Percentiles rank a stretch among this genome's conserved stretches.
Conservation (phyloP, 2,329 filamentous ascomycete genomes). For the Septoria petroselini region DNA sequence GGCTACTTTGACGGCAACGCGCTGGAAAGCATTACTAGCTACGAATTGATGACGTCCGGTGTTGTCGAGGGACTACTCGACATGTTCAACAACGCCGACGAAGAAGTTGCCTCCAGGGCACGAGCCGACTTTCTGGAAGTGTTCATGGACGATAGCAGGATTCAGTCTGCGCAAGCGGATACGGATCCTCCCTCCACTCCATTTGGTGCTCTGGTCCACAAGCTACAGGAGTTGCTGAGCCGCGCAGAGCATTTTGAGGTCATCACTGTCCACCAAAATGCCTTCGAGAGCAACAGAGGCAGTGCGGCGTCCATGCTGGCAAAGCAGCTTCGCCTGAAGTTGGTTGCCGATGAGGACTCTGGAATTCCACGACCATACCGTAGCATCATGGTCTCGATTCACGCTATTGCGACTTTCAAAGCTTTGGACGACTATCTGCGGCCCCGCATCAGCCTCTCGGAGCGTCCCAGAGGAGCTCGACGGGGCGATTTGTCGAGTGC, state of each 20-base stretch:
- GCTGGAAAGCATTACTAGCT: conserved; percentile 89
- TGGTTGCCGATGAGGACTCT: conserved; percentile 85
- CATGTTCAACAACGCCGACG: conserved; percentile 71
- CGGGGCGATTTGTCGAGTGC: conserved; percentile 63
- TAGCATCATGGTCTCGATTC: conserved; percentile 97
- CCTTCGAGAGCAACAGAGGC: conserved; percentile 82
- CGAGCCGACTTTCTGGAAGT: conserved; percentile 83
- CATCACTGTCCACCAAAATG: conserved; percentile 88
- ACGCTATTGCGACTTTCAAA: conserved; percentile 97
- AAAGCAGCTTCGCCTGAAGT: conserved; percentile 85
- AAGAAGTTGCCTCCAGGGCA: conserved; percentile 55
- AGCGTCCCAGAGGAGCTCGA: conserved; percentile 61
- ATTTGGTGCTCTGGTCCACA: conserved; percentile 87
- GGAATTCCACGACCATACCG: conserved; percentile 83
- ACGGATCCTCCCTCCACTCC: conserved; percentile 72
- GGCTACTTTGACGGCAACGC: conserved; percentile 85
- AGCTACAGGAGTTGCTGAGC: conserved; percentile 92
- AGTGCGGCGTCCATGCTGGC: conserved; percentile 94
- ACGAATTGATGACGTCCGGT: conserved; percentile 85
- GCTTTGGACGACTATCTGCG: conserved; percentile 92
- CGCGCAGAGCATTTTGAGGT: conserved; percentile 98
- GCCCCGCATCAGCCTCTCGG: conserved; percentile 78
- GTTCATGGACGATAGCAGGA: conserved; percentile 75
- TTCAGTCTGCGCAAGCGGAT: conserved; percentile 62
- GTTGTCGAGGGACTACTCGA: conserved; percentile 80